phyloP scores from a whole-genome alignment of 2,329 filamentous ascomycete genomes.

The Colletotrichum tofieldiae region DNA sequence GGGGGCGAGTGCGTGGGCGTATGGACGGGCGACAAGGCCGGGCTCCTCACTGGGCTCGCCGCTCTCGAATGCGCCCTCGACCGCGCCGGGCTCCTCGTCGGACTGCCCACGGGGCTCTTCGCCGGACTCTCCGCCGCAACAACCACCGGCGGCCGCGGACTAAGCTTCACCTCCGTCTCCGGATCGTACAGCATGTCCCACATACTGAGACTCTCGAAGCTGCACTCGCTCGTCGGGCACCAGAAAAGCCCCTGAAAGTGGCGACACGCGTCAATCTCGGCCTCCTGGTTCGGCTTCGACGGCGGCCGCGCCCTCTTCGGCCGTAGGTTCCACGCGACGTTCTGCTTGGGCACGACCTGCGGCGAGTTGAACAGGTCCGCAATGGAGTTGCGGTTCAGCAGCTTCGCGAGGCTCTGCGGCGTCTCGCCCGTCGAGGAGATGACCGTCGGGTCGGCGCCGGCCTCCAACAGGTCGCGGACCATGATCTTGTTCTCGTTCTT shows the following conservation, averaged over 20 bases:
- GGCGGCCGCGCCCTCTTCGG: conserved; percentile 32
- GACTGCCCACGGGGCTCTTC: background rate
- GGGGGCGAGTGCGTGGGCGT: conserved; percentile 25
- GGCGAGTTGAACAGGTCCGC: conserved; percentile 41
- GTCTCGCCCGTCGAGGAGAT: conserved; percentile 43
- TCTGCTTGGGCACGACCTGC: conserved; percentile 35
- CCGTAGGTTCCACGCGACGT: conserved; percentile 25
- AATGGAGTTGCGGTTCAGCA: conserved; percentile 38
- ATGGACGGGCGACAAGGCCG: background rate
- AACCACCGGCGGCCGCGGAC: conserved; percentile 15
- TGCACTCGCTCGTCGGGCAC: conserved; percentile 40
- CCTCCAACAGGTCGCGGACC: conserved; percentile 42
- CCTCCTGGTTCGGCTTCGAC: conserved; percentile 37
- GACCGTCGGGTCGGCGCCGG: conserved; percentile 42
- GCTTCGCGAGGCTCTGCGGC: conserved; percentile 36
- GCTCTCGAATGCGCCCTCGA: conserved; percentile 14
- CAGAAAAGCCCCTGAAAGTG: conserved; percentile 42
- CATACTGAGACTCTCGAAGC: conserved; percentile 41
- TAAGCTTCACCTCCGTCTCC: conserved; percentile 40
- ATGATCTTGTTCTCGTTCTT: conserved; percentile 42
- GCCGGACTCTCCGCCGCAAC: background rate
- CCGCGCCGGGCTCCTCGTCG: background rate
- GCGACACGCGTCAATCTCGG: conserved; percentile 40
- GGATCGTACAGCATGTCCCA: conserved; percentile 44
- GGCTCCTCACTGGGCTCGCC: conserved; percentile 11